Conservation (phyloP, 495 filamentous ascomycete species). For the Neurospora sublineolata region DNA sequence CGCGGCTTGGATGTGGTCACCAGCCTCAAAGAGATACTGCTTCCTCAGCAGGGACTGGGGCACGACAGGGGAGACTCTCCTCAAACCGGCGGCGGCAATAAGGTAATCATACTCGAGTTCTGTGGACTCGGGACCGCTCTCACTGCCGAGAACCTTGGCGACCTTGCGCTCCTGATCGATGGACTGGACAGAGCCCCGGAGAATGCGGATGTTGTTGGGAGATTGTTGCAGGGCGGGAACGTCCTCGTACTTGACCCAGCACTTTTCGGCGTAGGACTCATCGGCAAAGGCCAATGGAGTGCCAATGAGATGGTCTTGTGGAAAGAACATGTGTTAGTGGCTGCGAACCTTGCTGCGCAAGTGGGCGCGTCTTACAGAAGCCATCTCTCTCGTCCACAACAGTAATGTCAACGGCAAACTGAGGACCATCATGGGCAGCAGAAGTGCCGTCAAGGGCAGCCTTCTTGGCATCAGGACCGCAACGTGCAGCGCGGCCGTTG, state of each 20-base stretch:
- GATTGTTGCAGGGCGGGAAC: constrained; percentile 45
- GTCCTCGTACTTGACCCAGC: constrained; percentile 51
- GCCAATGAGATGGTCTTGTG: constrained; percentile 49
- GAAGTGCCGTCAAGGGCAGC: neutral
- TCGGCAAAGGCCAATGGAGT: constrained; percentile 50
- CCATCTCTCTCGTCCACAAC: constrained; percentile 62
- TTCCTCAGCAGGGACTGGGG: constrained; percentile 43
- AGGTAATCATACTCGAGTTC: constrained; percentile 52
- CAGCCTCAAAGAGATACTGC: constrained; percentile 46
- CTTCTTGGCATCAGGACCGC: constrained; percentile 8
- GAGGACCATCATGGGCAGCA: constrained; percentile 12
- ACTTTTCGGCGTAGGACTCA: constrained; percentile 39
- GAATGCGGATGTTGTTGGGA: constrained; percentile 31
- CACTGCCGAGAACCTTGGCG: constrained; percentile 30
- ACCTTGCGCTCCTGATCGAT: constrained; percentile 42
- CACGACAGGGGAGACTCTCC: constrained; percentile 50
- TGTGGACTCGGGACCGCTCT: constrained; percentile 13
- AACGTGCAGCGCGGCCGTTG: constrained; percentile 23
- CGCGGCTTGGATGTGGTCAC: constrained; percentile 30
- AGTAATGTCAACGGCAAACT: constrained; percentile 48
- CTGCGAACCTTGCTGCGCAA: neutral
- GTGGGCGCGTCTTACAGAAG: constrained; percentile 42
- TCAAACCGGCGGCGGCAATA: constrained; percentile 48
- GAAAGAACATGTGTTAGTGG: neutral
- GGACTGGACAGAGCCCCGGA: constrained; percentile 45